Base-by-base conservation (phyloP, 2,329 filamentous ascomycete genomes). In the Fusarium zealandicum region DNA sequence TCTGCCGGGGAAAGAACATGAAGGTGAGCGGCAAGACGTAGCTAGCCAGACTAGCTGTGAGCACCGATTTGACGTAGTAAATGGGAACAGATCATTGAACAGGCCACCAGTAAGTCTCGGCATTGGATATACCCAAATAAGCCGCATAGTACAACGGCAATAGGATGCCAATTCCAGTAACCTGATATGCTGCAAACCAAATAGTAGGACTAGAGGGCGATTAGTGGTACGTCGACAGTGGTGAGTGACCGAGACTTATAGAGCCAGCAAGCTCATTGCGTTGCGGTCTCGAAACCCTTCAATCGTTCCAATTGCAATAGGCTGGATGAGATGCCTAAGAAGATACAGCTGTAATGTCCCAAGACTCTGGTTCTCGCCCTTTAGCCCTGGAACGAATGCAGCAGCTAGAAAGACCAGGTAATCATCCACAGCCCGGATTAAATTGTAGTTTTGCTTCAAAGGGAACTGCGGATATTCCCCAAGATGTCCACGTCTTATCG, bases 61-160 rank as follows among this genome's bases (percentile, higher is more conserved):
- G 45, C 48, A 32, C 1, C 28, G 20, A 8, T 41, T 35, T n/a
- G 2, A 53, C 52, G 14, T 25, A 38, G 25, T 49, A 39, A 8
- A 40, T 30, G 7, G 41, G 44, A 12, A 60, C 49, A 2, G 35
- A 35, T 22, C 54, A 38, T 14, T 36, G 46, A 4, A 51, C 41
- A 1, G 57, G 57, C 57, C 53, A 57, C 53, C 57, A 57, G 38
- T 57, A 51, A 1, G 48, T 43, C 32, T 57, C 53, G 2, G 31
- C 27, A 18, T 60, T 42, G 1, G 57, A 57, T 10, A 51, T 39
- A 6, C 28, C 42, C 2, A 54, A 51, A 17, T 57, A 57, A 2
- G 35, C 50, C 27, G 54, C 54, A n/a, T 49, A 59, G 20, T 57
- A 60, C 22, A 53, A 51, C 30, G 57, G 57, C 46, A 57, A 47